A percentile compares a stretch with the other conserved stretches of the same genome.
Conservation (phyloP, 495 filamentous ascomycete genomes). For the Neurospora sp. region DNA sequence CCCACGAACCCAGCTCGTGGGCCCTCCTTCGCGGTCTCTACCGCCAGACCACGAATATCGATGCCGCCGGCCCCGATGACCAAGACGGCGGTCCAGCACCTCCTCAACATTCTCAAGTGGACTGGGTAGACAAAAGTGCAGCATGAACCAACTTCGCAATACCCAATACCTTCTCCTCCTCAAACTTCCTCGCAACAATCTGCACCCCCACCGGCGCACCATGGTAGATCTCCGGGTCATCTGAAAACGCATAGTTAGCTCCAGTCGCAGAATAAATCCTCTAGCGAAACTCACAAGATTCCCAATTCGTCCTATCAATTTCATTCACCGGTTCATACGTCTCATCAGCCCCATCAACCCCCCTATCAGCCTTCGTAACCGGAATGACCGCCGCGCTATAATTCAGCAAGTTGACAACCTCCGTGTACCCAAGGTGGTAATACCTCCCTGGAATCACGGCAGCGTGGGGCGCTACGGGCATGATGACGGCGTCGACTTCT, state of each 20-base stretch:
- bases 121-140: background rate
- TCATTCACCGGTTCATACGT: slow-evolving; percentile 24
- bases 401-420: slow-evolving; percentile 34
- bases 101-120: background rate
- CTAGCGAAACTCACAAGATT: slow-evolving; percentile 20
- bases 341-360: slow-evolving; percentile 18
- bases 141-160: slow-evolving; percentile 20
- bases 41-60: background rate
- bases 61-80: background rate
- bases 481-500: slow-evolving; percentile 41
- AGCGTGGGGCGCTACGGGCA: slow-evolving; percentile 49
- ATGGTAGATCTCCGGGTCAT: slow-evolving; percentile 39
- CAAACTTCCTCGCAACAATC: slow-evolving; percentile 35
- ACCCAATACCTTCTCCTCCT: slow-evolving; percentile 39
- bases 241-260: slow-evolving; percentile 6
- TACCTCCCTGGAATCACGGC: slow-evolving; percentile 26
- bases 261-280: background rate
- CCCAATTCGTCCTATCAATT: slow-evolving; percentile 27
- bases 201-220: slow-evolving; percentile 41
- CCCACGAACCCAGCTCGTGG: background rate
- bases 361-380: slow-evolving; percentile 34
- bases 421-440: slow-evolving; percentile 27
- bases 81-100: background rate
- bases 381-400: slow-evolving; percentile 36
- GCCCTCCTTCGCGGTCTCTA: background rate